Evolutionary conservation across 2,329 filamentous ascomycete species (phyloP), one percentile per base, ranked within the genome.

Genomic region (Xylariales sp.): DNA sequence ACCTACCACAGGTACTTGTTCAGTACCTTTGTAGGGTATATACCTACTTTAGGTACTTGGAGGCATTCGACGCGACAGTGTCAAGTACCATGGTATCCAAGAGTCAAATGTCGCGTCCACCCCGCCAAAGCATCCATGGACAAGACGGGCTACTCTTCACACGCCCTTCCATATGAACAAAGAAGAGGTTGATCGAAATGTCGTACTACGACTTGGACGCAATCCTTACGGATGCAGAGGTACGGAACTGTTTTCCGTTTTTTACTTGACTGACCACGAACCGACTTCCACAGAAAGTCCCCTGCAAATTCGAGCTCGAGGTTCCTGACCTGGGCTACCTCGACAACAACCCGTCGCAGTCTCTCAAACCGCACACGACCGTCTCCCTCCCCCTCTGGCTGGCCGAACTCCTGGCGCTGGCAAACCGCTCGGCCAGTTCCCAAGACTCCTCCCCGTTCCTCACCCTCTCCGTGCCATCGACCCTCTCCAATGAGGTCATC

Each of bases 321-420:
- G 83, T 95, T 22, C 85, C 89, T 15, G 82, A 86, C 43, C 78
- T 97, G 33, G 90, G 90, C 51, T 88, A 95, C 61, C 76, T 98
- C 45, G 89, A 95, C 65, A 89, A 89, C 56, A 91, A 88, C 57
- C 76, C 86, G 18, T 60, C 65, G 3, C 67, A 74, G 22, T 66
- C 86, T 59, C 82, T 97, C 54, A 93, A 91, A 62, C 67, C 82
- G 41, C 86, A 87, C 46, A 91, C 88, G 1, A 81, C 83, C 31
- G 74, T 97, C 34, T 78, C 85, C 47, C 80, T 97, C 1, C 93
- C 93, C 2, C 75, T 97, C 51, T 98, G 93, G 93, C 81, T 98
- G 10, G 89, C 86, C 51, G 88, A 95, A 63, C 91, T 96, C 78
- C 85, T 98, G 39, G 87, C 88, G 21, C 77, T 94, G 32, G 82